These are phyloP conservation scores for Solidago caesia DNA, from an alignment of 129 eudicot species.

Conservation along the genomic window DNA sequence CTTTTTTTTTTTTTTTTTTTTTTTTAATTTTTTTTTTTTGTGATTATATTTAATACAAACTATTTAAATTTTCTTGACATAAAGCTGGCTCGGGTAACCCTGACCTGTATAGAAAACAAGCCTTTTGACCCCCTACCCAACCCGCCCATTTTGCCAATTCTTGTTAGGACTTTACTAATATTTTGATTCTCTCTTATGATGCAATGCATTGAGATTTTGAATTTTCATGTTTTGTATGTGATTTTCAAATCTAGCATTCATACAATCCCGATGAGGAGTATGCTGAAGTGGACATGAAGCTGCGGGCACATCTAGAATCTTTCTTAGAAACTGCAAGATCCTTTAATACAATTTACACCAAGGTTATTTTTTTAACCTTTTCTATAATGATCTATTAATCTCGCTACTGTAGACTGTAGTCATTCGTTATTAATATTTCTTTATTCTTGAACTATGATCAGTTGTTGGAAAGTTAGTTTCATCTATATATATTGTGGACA, in stretches of 20 bases:
- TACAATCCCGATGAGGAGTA: constrained; percentile 98
- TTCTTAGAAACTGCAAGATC: constrained; percentile 96
- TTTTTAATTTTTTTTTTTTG: background rate
- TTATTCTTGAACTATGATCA: background rate
- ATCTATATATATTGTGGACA: constrained; percentile 3
- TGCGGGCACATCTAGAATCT: constrained; percentile 83
- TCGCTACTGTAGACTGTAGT: background rate
- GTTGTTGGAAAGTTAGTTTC: background rate
- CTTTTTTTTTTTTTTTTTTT: background rate
- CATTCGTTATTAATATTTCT: background rate
- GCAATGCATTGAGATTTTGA: constrained; percentile 3
- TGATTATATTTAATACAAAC: background rate
- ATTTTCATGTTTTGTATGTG: constrained; percentile 20
- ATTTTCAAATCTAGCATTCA: constrained; percentile 52
- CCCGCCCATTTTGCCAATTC: background rate
- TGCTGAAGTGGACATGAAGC: constrained; percentile 73
- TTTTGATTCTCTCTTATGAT: background rate
- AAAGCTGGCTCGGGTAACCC: background rate
- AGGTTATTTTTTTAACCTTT: constrained; percentile 42
- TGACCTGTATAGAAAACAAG: background rate
- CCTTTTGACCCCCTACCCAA: background rate
- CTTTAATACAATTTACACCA: constrained; percentile 91
- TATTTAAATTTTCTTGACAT: background rate
- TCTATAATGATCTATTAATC: background rate
- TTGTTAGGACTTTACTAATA: background rate